phyloP scores from a whole-genome alignment of 306 rosid species.

The Canavalia ensiformis region DNA sequence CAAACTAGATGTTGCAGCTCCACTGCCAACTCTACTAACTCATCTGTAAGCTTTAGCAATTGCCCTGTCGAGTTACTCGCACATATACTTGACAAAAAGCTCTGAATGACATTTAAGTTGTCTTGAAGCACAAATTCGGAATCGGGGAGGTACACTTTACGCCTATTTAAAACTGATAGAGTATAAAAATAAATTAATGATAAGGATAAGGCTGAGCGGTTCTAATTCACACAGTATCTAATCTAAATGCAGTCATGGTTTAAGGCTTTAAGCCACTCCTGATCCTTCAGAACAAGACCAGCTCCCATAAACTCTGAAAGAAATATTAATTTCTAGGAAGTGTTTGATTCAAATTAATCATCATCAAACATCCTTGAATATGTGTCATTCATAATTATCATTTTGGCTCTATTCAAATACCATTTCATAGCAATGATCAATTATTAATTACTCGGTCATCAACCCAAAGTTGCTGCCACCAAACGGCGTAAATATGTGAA shows the following conservation, averaged over 20 bases:
- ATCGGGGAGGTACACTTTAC: conserved; percentile 18
- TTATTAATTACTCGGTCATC: conserved; percentile 29
- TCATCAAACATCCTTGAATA: conserved; percentile 4
- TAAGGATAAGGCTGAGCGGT: conserved; percentile 2
- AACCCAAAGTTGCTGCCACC: conserved; percentile 33
- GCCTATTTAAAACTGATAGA: conserved; percentile 16
- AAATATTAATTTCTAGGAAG: background rate
- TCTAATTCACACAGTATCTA: conserved; percentile 17
- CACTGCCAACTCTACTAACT: conserved; percentile 15
- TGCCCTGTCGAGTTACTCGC: conserved; percentile 35
- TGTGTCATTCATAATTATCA: background rate
- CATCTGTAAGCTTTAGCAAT: background rate
- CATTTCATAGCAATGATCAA: conserved; percentile 1
- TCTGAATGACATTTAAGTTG: conserved; percentile 11
- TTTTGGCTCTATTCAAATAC: conserved; percentile 29
- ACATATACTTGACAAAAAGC: conserved; percentile 35
- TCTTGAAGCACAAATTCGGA: conserved; percentile 29
- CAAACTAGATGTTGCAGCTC: conserved; percentile 2
- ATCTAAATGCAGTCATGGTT: conserved; percentile 35
- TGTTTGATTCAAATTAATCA: conserved; percentile 11
- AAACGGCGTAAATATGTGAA: conserved; percentile 24
- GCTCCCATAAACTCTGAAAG: background rate
- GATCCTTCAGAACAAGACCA: background rate
- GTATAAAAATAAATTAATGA: conserved; percentile 9
- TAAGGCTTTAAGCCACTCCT: conserved; percentile 17